Evolutionary conservation across 352 stramenopile species (phyloP), one percentile per base, ranked within the genome.

Genomic region (Globisporangium spiculum): DNA sequence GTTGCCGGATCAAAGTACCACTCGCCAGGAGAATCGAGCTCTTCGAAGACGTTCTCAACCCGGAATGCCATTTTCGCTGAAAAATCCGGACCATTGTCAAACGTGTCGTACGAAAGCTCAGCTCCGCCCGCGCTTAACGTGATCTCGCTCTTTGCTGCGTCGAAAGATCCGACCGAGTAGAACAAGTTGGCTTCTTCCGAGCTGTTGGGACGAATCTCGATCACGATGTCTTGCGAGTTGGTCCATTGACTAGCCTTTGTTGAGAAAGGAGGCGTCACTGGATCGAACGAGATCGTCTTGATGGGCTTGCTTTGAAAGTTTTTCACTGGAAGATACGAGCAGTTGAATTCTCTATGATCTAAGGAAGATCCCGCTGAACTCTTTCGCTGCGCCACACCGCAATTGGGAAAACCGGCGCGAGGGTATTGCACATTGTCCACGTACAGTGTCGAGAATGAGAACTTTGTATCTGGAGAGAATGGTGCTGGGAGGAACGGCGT

Each of bases 1-100:
- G 71, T 88, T 1, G 72, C 41, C 1, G 72, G 57, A 30, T 93
- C 79, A 46, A 90, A 93, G 55, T 81, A 93, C 83, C 83, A 90
- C 60, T 91, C 83, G 22, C 80, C 81, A 0, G 80, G 80, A 6
- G 75, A 75, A 73, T 92, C 77, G 9, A 92, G 67, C 66, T 91
- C 86, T 60, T 87, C 67, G 0, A 88, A 55, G 3, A 90, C 60
- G 58, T 93, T 93, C 56, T 91, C 86, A 18, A 90, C 74, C 14
- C 84, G 86, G 62, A 91, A 84, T 22, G 52, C 62, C n/a, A 70
- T 44, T 54, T 27, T 41, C 59, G 30, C 52, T 10, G 27, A 16
- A 26, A 59, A 26, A 54, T 69, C 30, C 46, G 63, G 67, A 30
- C 79, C 82, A 48, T 77, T 34, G 1, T 63, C 61, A 46, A 92